Evolutionary conservation across 2,329 filamentous ascomycete genomes (phyloP), one percentile per base, ranked within the genome.

Genomic region (Zymoseptoria crescenta): DNA sequence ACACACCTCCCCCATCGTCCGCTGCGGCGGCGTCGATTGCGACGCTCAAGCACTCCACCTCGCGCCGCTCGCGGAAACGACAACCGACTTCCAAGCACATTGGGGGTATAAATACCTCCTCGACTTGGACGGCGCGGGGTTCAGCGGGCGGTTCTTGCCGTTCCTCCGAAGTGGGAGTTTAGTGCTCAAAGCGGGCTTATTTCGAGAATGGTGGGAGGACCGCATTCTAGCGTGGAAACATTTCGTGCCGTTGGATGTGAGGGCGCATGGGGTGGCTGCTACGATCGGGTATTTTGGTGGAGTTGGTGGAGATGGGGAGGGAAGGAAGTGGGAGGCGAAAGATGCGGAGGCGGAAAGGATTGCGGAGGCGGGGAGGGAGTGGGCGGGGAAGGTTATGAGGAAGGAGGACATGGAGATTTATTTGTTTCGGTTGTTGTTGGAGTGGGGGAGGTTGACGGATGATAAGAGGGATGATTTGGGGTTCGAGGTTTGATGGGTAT

Each of bases 361-460:
- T 66, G 84, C 87, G 3, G 79, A 83, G 58, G 75, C 85, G 62
- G 87, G 88, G 1, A 77, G 79, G 55, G 79, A 80, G 59, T 91
- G 88, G 88, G 84, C 83, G 2, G 75, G 76, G 6, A 78, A 79
- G 69, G 86, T 83, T 10, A 66, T 91, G 19, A 77, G 86, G 60
- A 83, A 82, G 67, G 86, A 87, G 70, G 90, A 94, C 68, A 89
- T 88, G 83, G 87, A 91, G 72, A 81, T 91, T 8, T 94, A 94
- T 68, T 79, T 93, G 67, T 94, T 92, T 69, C 77, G 89, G 52
- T 71, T 94, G 60, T 74, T 94, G 66, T 74, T 94, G 20, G 89
- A 94, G 75, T 94, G 88, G 87, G 88, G 81, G 2, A 75, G 88
- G 62, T 69, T 91, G 51, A 81, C 87, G 21, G 82, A 88, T 72